These are phyloP conservation scores for Penicillium malachiteum DNA, from an alignment of 495 filamentous ascomycete species.

Conservation along the genomic window DNA sequence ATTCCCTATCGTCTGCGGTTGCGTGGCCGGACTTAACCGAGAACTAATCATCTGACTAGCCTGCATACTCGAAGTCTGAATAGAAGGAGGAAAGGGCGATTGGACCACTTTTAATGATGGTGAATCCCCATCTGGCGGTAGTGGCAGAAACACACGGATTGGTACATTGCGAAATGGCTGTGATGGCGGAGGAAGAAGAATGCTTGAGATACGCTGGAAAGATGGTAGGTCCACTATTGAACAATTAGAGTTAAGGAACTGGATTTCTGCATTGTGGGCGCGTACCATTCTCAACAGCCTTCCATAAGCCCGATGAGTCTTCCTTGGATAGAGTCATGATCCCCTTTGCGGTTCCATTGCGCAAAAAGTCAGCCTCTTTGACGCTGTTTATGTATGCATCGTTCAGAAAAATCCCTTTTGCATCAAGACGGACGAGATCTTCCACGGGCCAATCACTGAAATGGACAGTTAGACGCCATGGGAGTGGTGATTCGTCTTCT, in stretches of 20 bases:
- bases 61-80: constrained; percentile 26
- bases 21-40: constrained; percentile 33
- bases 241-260: background rate
- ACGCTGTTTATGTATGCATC: constrained; percentile 93
- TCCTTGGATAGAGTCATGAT: constrained; percentile 92
- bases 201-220: constrained; percentile 72
- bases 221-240: constrained; percentile 66
- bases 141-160: constrained; percentile 83
- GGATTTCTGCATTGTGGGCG: background rate
- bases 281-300: constrained; percentile 73
- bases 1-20: constrained; percentile 76
- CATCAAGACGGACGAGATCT: constrained; percentile 64
- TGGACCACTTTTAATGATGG: constrained; percentile 68
- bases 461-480: constrained; percentile 77
- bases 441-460: constrained; percentile 74
- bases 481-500: constrained; percentile 41
- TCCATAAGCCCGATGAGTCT: constrained; percentile 84
- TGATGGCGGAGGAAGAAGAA: constrained; percentile 73
- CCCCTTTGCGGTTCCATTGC: constrained; percentile 85
- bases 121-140: constrained; percentile 48
- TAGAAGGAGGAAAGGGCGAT: constrained; percentile 57
- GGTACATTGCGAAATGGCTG: constrained; percentile 77
- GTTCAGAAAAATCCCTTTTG: constrained; percentile 58
- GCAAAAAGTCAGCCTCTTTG: constrained; percentile 92
- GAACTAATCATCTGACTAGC: constrained; percentile 28